These are phyloP conservation scores for Penicillium decumbens DNA, from an alignment of 2,329 filamentous ascomycete species.

Conservation along the genomic window DNA sequence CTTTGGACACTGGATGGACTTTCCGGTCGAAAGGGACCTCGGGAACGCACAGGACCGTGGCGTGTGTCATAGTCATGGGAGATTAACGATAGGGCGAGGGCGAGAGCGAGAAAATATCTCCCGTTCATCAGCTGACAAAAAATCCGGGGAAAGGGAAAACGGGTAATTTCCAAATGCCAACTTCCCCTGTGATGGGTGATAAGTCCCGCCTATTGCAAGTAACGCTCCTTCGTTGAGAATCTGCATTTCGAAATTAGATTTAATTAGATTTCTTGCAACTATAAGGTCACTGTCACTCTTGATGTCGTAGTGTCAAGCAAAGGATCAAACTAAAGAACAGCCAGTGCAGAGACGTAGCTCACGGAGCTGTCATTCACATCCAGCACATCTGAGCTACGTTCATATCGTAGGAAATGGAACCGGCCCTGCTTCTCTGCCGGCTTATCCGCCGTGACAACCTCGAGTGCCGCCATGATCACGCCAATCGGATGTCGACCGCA, in stretches of 20 bases:
- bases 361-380: constrained; percentile 73
- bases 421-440: constrained; percentile 43
- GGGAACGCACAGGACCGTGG: background rate
- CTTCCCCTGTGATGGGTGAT: background rate
- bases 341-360: constrained; percentile 91
- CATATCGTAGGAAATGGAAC: constrained; percentile 81
- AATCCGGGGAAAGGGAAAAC: background rate
- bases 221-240: background rate
- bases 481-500: constrained; percentile 95
- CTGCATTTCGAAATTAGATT: background rate
- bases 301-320: background rate
- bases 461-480: constrained; percentile 81
- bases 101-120: background rate
- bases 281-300: background rate
- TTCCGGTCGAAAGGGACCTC: background rate
- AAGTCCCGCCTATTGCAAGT: background rate
- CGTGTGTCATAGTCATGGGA: background rate
- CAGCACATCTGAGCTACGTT: constrained; percentile 73
- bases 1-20: background rate
- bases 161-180: background rate
- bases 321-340: constrained; percentile 53
- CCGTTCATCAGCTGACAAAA: background rate
- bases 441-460: constrained; percentile 51
- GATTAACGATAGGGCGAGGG: background rate
- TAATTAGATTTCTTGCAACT: background rate